Conservation (phyloP, 2,329 filamentous ascomycete genomes). For the Sordariomycetes sp. region DNA sequence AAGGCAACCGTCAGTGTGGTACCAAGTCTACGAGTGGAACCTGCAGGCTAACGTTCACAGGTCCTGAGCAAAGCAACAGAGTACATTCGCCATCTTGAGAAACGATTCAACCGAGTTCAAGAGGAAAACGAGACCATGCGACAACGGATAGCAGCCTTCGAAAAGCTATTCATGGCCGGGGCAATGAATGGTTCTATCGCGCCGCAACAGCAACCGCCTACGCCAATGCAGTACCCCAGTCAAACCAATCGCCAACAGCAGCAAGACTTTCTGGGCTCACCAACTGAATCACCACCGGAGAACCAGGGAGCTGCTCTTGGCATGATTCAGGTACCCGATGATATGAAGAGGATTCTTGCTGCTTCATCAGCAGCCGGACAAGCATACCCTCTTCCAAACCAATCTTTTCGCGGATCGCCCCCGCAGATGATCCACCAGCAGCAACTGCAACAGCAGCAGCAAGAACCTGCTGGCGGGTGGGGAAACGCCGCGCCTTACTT, state of each 20-base stretch:
- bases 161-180: constrained; percentile 70
- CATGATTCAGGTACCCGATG: constrained; percentile 57
- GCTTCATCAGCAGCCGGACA: constrained; percentile 45
- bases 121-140: constrained; percentile 79
- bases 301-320: constrained; percentile 36
- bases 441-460: constrained; percentile 34
- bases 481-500: constrained; percentile 45
- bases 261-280: constrained; percentile 35
- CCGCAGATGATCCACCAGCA: constrained; percentile 41
- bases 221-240: constrained; percentile 38
- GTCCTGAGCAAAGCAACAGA: constrained; percentile 91
- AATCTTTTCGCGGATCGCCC: constrained; percentile 40
- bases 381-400: constrained; percentile 39
- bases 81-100: constrained; percentile 90
- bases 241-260: constrained; percentile 14
- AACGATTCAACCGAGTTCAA: constrained; percentile 71
- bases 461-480: constrained; percentile 44
- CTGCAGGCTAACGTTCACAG: constrained; percentile 24
- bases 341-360: constrained; percentile 54
- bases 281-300: constrained; percentile 21
- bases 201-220: constrained; percentile 41
- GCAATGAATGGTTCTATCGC: constrained; percentile 57
- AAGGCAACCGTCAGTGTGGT: constrained; percentile 78
- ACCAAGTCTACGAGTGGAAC: too few species aligned
- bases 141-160: constrained; percentile 63